Evolutionary conservation across 2,329 filamentous ascomycete species (phyloP), one percentile per base, ranked within the genome.

Genomic region (Fusarium verrucosum): DNA sequence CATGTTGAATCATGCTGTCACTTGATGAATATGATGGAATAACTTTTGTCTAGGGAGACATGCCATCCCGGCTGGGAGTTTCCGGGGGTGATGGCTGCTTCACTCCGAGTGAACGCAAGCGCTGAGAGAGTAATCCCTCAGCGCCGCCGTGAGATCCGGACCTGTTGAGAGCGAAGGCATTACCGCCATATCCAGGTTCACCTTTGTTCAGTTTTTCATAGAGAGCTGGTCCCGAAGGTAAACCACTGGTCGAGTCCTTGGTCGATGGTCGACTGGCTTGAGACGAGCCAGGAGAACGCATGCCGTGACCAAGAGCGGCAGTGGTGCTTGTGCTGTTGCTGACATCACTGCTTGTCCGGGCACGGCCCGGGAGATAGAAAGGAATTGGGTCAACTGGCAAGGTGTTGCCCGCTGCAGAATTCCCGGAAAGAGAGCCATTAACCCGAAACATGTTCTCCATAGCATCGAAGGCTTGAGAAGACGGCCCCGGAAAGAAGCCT

Each of bases 171-270:
- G 57, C 66, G 65, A 83, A 88, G 1, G 80, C 76, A 51, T 86
- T 85, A 2, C 85, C 82, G 33, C 88, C 85, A 70, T 91, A 88
- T 32, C 87, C 83, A 19, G 81, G 75, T 59, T 92, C 88, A 7
- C 87, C 87, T 72, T 84, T 90, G 69, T 73, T 87, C 19, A 92
- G 83, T 72, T 93, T 93, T 71, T 85, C 85, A 72, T 93, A 92
- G 10, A 73, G 72, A 3, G 71, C 63, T 53, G 73, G 68, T 66
- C 77, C 73, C 43, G 72, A 74, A 10, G 63, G 56, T 37, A 43
- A 77, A 53, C 74, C 55, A 10, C 54, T 65, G 37, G 67, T 69
- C 43, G 75, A 74, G 52, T 77, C 78, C 41, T 75, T 76, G 23
- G 74, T 77, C 5, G 73, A 77, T 26, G 77, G 77, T 20, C 74